Conservation (phyloP, 306 rosid species). For the Vachellia pachyceras region DNA sequence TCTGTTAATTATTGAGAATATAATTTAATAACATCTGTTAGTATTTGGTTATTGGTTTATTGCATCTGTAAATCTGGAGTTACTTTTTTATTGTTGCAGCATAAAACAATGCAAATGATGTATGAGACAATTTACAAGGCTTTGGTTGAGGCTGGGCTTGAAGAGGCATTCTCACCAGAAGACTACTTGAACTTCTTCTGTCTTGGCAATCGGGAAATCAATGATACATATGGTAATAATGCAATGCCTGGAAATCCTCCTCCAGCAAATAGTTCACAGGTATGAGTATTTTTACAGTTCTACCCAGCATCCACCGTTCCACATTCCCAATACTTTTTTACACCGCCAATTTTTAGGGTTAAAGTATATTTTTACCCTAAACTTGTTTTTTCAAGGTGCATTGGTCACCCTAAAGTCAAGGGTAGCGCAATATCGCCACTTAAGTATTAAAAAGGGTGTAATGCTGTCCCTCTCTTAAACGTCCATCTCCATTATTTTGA, state of each 20-base stretch:
- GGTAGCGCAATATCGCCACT: background rate
- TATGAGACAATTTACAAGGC: conserved; percentile 89
- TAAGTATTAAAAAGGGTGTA: background rate
- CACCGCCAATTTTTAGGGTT: background rate
- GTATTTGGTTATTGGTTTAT: too few species aligned
- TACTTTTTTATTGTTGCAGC: conserved; percentile 50
- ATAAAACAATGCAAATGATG: conserved; percentile 99
- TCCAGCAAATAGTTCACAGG: conserved; percentile 82
- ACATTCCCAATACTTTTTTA: conserved; percentile 28
- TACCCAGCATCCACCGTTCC: background rate
- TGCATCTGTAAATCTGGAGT: background rate
- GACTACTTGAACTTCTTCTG: conserved; percentile 97
- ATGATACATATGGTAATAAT: conserved; percentile 50
- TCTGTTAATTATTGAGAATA: background rate
- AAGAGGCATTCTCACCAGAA: conserved; percentile 76
- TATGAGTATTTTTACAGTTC: conserved; percentile 38
- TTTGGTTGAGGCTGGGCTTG: conserved; percentile 86
- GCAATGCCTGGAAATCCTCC: conserved; percentile 57
- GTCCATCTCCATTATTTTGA: background rate
- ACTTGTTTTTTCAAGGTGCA: background rate
- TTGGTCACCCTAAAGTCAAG: background rate
- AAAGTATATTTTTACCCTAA: background rate
- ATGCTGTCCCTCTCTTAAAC: too few species aligned
- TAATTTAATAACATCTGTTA: too few species aligned
- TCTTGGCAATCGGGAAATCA: conserved; percentile 89